These are phyloP conservation scores for Aspergillus nomiae DNA, from an alignment of 2,329 filamentous ascomycete species.

Conservation along the genomic window DNA sequence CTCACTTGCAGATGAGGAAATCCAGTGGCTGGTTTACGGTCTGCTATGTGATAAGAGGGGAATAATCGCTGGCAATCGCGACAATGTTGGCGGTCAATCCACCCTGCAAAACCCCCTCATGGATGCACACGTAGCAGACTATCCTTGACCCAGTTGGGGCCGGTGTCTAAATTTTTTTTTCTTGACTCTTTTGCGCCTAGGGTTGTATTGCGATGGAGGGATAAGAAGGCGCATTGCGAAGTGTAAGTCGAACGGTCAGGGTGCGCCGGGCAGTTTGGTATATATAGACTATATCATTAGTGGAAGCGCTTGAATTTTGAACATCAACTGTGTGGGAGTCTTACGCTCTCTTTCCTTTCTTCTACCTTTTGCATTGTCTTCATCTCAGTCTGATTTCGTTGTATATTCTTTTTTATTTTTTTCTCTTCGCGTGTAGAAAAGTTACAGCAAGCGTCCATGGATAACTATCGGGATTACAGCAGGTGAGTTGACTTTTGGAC, in stretches of 20 bases:
- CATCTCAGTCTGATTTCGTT: not conserved
- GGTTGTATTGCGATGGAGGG: not conserved
- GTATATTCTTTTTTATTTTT: not conserved
- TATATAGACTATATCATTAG: not conserved
- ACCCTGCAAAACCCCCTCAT: not conserved
- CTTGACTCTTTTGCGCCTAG: not conserved
- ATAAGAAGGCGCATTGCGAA: slow-evolving; percentile 1
- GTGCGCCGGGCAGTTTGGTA: not conserved
- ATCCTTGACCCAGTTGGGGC: slow-evolving; percentile 2
- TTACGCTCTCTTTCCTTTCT: not conserved
- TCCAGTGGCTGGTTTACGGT: not conserved
- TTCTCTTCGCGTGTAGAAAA: not conserved
- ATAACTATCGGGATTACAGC: slow-evolving; percentile 33
- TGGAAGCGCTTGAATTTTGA: not conserved
- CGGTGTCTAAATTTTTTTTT: not conserved
- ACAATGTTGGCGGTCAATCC: slow-evolving; percentile 1
- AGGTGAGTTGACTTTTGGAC: slow-evolving; percentile 27
- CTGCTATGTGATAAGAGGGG: not conserved
- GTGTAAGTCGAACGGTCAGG: not conserved
- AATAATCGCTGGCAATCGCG: not conserved
- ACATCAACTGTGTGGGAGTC: not conserved
- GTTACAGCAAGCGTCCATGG: slow-evolving; percentile 23
- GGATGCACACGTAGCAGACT: slow-evolving; percentile 1
- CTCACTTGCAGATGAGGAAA: not conserved
- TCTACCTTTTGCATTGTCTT: not conserved